Evolutionary conservation across 345 rosid genomes (phyloP), one percentile per base, ranked within the genome.

Genomic region (Populus deltoides): DNA sequence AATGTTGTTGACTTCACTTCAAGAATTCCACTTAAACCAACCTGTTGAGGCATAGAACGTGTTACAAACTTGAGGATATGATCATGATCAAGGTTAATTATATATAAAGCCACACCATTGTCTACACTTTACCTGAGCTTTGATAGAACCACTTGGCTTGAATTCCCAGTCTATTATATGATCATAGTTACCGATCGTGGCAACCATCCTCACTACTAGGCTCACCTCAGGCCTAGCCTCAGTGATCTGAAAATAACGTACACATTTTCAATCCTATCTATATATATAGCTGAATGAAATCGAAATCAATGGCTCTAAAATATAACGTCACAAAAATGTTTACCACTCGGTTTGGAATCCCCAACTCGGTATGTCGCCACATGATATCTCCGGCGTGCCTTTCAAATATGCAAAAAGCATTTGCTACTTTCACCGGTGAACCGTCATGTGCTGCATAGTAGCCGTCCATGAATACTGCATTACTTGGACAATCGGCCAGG

Each of bases 171-270:
- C 80, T 2, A 71, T 2, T 38, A 77, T 39, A 41, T 80, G 68
- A 61, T 84, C 86, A 38, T 81, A 84, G 72, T 80, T 80, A 13
- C 86, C 80, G 1, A 80, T 13, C 0, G 89, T 79, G 9, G 88
- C 70, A 38, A 89, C 92, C 80, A 86, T 88, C 73, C 94, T 80
- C 55, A 83, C 89, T 66, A 86, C 92, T 18, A 89, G 76, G 76
- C 87, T 90, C 77, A 84, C 83, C 35, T 88, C 90, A 0, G 90
- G 82, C 73, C 92, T 89, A 0, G 76, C 84, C 79, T 90, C 94
- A 11, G 81, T 89, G 17, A 83, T 61, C 94, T 91, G 81, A 55
- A 47, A 55, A 62, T 22, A n/a, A 38, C 22, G 0, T 6, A 1
- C 0, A 2, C 7, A 35, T 47, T 51, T 57, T 12, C n/a, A 73